Base-by-base conservation (phyloP, 169 alveolate genomes). In the Plasmodium billcollinsi region DNA sequence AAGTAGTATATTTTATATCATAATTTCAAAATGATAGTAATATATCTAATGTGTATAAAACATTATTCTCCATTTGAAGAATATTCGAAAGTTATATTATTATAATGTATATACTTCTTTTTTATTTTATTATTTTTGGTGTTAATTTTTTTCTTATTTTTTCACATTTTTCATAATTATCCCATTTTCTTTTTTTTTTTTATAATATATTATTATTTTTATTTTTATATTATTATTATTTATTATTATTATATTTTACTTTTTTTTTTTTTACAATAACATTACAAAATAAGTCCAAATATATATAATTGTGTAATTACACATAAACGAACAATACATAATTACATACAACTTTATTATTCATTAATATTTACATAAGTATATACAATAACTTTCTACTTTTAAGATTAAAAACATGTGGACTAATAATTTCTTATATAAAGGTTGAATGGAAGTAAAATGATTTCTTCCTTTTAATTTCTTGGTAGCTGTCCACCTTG, bases 221-320 rank as follows among this genome's bases (percentile, higher is more conserved):
- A 62, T 63, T 75, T 62, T 43, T 75, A 62, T 75, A n/a, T 50
- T 49, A 20, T 47, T 14, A 47, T 24, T 24, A 14, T 47, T 69
- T 47, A 45, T 69, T 39, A n/a, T 67, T 33, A 43, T 24, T 74
- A 14, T 65, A n/a, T 21, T 39, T 29, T 39, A 56, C 0, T 52
- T 45, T 43, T 75, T 75, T 63, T 75, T 62, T 43, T 75, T 75
- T 75, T 26, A 26, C 54, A 20, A 63, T 21, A 63, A 78, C 39
- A 66, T 29, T 78, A 59, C 14, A 24, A 24, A 66, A 45, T 45
- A 39, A 39, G 47, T 21, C 20, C 45, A 6, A 49, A 65, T 62
- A 3, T 15, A 65, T 58, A 65, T 9, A 65, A n/a, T 66, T 66
- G 89, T 78, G 89, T 78, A 78, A 58, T 50, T 78, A 78, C 89